Base-by-base conservation (phyloP, 2,329 filamentous ascomycete species). In the Zalaria sp. region DNA sequence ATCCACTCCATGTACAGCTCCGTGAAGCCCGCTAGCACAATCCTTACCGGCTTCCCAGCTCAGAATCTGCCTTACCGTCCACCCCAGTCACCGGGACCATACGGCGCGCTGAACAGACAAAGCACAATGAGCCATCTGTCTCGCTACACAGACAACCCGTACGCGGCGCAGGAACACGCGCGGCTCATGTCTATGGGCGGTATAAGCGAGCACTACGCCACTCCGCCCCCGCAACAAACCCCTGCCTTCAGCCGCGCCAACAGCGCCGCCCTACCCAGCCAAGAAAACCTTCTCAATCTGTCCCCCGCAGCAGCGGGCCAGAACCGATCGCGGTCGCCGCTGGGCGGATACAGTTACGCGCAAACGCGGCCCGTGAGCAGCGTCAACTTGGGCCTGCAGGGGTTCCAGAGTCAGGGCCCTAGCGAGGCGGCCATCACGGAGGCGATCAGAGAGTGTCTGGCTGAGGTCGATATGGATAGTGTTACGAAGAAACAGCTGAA, bases 1-100 rank as follows among this genome's bases (percentile, higher is more conserved):
- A 93, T 96, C 72, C 88, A 86, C 60, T 94, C 87, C 1, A 80
- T 93, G 45, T 96, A 96, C 68, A 95, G 88, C 4, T 93, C 87
- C 1, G 84, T 88, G 46, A 81, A 89, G 72, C 68, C 88, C 61
- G 72, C 86, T 4, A 81, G 86, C 5, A 95, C 88, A 2, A 81
- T 96, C 49, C 72, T 94, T 45, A 86, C 84, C 9, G 87, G 86
- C 42, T 85, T 94, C 65, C 81, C 52, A 18, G 77, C 76, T 59
- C 47, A 54, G 49, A 48, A 43, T 37, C 45, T 46, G 46, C 49
- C 47, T 39, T 57, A 56, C 38, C 1, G 81, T 77, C 6, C 80
- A 81, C 0, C 84, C 82, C 54, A 75, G 74, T 45, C 67, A 67
- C 37, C 70, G 79, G 66, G 63, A 80, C 59, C 73, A 85, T 46